Evolutionary conservation across 2,329 filamentous ascomycete genomes (phyloP).

Genomic region (Nemania abortiva): DNA sequence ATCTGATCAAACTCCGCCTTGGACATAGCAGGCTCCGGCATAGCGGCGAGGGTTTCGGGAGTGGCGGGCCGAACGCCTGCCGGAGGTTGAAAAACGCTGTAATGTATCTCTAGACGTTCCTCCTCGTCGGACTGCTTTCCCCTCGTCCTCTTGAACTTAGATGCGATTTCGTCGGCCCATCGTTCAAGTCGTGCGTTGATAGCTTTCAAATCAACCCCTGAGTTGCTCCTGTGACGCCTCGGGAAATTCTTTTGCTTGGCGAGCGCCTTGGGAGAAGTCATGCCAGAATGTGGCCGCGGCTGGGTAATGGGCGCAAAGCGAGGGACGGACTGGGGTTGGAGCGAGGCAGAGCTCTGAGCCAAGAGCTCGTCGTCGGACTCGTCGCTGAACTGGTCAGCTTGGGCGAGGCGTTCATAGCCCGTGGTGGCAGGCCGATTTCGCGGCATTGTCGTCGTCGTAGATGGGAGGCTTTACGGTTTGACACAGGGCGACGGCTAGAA

Average conservation of each 20-base stretch:
- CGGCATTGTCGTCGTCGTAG: constrained; percentile 65
- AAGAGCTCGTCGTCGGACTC: constrained; percentile 77
- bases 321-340: constrained; percentile 67
- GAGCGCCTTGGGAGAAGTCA: constrained; percentile 66
- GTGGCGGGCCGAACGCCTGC: constrained; percentile 87
- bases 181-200: constrained; percentile 95
- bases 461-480: neutral
- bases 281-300: constrained; percentile 70
- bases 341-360: constrained; percentile 63
- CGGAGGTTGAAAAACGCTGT: constrained; percentile 95
- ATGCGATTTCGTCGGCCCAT: constrained; percentile 98
- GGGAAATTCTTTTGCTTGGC: constrained; percentile 59
- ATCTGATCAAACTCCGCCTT: constrained; percentile 86
- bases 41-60: constrained; percentile 75
- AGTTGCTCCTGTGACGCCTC: constrained; percentile 72
- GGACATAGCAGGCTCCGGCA: constrained; percentile 74
- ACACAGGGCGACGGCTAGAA: constrained; percentile 8
- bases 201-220: constrained; percentile 95
- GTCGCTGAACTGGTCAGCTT: constrained; percentile 81
- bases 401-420: constrained; percentile 86
- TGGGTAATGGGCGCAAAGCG: constrained; percentile 74
- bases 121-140: constrained; percentile 80
- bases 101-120: constrained; percentile 92
- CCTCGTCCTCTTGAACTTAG: constrained; percentile 90
- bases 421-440: constrained; percentile 78